Base-by-base conservation (phyloP, 2,329 filamentous ascomycete genomes). In the Penicillium oxalicum region DNA sequence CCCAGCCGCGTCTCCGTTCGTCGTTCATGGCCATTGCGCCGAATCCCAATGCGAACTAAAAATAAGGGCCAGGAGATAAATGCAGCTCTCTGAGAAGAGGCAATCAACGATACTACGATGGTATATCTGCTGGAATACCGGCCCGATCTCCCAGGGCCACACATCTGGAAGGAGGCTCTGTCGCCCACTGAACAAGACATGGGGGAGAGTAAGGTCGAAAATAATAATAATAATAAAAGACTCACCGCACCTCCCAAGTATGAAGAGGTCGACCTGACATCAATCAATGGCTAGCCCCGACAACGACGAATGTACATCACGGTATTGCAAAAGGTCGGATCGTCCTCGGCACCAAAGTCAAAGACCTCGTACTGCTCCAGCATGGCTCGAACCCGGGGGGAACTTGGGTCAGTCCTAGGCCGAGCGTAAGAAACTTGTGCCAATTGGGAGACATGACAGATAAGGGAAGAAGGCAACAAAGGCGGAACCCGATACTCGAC, bases 291-390 rank as follows among this genome's bases (percentile, higher is more conserved):
- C 38, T 18, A 45, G 24, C 44, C 47, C 7, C 27, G 36, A 35
- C 47, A 47, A 28, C 50, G 45, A 34, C 53, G 53, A 29, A 55
- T 43, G 44, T 57, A 55, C 24, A 57, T 27, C 26, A 49, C 40
- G 9, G 51, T 32, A 26, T 41, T 34, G 4, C 35, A 48, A 11
- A 52, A 47, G n/a, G 48, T 11, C 0, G 44, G 32, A 5, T 43
- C 13, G 28, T 47, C 45, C 25, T 44, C 42, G 4, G 51, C 43
- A 1, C 48, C 51, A 40, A 56, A 56, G 2, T 54, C 49, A 48
- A 49, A 41, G 44, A 47, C 9, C 5, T 56, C 53, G 41, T 57
- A 56, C 1, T 48, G 47, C 32, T 56, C 47, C 33, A 56, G 33
- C 55, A 56, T 54, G 4, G 44, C 41, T 35, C 51, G 43, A 13